Conservation (phyloP, 1,139 yeast genomes). For the Komagataea norvegica region DNA sequence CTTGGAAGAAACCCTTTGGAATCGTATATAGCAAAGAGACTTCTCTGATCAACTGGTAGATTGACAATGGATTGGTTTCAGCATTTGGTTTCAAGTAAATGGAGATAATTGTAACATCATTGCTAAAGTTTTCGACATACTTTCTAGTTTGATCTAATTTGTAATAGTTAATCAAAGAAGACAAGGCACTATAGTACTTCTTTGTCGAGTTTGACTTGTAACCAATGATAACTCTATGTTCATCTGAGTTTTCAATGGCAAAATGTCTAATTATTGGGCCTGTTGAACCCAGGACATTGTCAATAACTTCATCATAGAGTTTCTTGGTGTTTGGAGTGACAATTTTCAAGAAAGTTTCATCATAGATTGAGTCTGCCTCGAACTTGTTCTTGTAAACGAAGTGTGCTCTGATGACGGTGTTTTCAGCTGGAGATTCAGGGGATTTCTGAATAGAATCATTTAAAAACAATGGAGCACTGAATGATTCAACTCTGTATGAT, state of each 20-base stretch:
- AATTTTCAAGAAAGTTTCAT: conserved; percentile 70
- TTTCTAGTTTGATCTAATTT: conserved; percentile 82
- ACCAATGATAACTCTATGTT: conserved; percentile 85
- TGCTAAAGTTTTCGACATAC: conserved; percentile 90
- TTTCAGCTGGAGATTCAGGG: conserved; percentile 22
- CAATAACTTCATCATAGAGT: conserved; percentile 69
- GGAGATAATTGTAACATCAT: conserved; percentile 83
- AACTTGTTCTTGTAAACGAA: conserved; percentile 82
- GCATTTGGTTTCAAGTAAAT: conserved; percentile 66
- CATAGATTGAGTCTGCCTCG: conserved; percentile 65
- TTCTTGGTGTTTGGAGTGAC: conserved; percentile 77
- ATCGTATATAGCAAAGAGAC: conserved; percentile 88
- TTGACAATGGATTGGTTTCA: conserved; percentile 47
- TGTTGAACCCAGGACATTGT: conserved; percentile 62
- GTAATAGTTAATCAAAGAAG: conserved; percentile 86
- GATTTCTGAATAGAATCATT: conserved; percentile 32
- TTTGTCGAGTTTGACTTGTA: conserved; percentile 81
- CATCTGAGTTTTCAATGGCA: conserved; percentile 71
- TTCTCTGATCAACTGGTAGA: conserved; percentile 89
- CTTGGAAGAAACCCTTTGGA: conserved; percentile 81
- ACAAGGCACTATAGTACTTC: conserved; percentile 82
- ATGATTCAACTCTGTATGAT: conserved; percentile 74
- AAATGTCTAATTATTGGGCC: conserved; percentile 93
- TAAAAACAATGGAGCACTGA: conserved; percentile 61
- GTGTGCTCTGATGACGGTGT: conserved; percentile 67